A percentile compares a stretch with the other conserved stretches of the same genome.
Conservation (phyloP, 2,329 filamentous ascomycete species). For the Cordyceps farinosa region DNA sequence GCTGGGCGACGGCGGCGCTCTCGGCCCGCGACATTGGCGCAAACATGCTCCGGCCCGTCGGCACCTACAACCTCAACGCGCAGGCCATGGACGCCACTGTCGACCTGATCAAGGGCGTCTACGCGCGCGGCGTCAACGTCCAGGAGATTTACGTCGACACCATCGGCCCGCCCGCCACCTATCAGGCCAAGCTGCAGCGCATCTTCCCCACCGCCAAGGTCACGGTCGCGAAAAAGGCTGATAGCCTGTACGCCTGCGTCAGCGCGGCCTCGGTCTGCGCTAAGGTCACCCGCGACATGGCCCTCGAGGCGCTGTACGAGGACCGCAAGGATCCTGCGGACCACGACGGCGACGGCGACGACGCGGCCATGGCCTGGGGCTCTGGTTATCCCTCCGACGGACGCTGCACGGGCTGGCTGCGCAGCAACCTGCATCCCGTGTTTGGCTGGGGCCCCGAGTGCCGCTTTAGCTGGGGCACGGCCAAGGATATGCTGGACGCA, state of each 20-base stretch:
- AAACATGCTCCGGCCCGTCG: conserved; percentile 66
- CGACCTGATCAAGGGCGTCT: conserved; percentile 71
- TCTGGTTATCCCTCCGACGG: conserved; percentile 91
- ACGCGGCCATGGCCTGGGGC: conserved; percentile 64
- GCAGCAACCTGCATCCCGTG: conserved; percentile 80
- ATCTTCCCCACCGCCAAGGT: conserved; percentile 76
- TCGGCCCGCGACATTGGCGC: conserved; percentile 80
- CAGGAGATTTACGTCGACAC: conserved; percentile 94
- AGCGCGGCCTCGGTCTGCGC: conserved; percentile 92
- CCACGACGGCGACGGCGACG: conserved; percentile 30
- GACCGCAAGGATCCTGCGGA: conserved; percentile 31
- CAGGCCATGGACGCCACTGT: conserved; percentile 94
- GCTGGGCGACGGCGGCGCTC: conserved; percentile 78
- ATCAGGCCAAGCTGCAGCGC: conserved; percentile 79
- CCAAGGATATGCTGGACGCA: conserved; percentile 86
- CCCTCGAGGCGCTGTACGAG: conserved; percentile 74
- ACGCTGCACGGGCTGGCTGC: conserved; percentile 77
- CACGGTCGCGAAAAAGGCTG: conserved; percentile 85
- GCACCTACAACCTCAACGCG: conserved; percentile 84
- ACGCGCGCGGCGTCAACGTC: conserved; percentile 75
- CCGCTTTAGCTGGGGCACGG: conserved; percentile 92
- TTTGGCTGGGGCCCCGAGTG: conserved; percentile 96
- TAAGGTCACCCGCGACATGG: conserved; percentile 91
- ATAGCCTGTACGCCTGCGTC: conserved; percentile 87
- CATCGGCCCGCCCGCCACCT: conserved; percentile 75